Conservation (phyloP, 2,329 filamentous ascomycete genomes). For the Trichoderma aggressivum region DNA sequence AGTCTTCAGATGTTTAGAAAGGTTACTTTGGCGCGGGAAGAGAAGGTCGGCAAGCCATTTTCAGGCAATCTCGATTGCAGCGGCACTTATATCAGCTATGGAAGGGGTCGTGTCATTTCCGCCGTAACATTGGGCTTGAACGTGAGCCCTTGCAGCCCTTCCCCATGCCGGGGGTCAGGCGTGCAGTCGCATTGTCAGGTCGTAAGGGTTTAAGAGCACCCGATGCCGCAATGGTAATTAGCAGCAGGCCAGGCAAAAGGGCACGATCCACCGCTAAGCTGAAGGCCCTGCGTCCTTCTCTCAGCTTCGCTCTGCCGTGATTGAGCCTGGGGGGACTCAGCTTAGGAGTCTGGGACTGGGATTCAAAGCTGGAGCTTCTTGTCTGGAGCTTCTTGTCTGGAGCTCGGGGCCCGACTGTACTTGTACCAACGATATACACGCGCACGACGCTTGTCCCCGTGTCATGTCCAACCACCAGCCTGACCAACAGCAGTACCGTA, state of each 20-base stretch:
- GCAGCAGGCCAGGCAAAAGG: not conserved
- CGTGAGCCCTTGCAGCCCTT: not conserved
- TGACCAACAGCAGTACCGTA: not conserved
- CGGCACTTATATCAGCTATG: constrained; percentile 11
- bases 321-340: not conserved
- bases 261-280: not conserved
- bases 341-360: not conserved
- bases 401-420: not conserved
- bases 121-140: constrained; percentile 12
- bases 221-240: not conserved
- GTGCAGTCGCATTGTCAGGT: not conserved
- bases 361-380: not conserved
- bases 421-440: not conserved
- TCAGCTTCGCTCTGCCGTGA: not conserved
- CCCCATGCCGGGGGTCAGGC: constrained; percentile 10
- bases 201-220: not conserved
- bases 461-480: not conserved
- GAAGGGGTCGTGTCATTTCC: constrained; percentile 17
- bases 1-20: not conserved
- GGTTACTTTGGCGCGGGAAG: constrained; percentile 6
- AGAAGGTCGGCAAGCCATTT: constrained; percentile 14
- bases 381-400: not conserved
- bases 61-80: constrained; percentile 13
- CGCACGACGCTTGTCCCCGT: not conserved
- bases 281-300: not conserved